Percentiles rank a stretch among this genome's conserved stretches.
Evolutionary conservation across 345 rosid genomes (phyloP).

Genomic region (Theobroma cacao): DNA sequence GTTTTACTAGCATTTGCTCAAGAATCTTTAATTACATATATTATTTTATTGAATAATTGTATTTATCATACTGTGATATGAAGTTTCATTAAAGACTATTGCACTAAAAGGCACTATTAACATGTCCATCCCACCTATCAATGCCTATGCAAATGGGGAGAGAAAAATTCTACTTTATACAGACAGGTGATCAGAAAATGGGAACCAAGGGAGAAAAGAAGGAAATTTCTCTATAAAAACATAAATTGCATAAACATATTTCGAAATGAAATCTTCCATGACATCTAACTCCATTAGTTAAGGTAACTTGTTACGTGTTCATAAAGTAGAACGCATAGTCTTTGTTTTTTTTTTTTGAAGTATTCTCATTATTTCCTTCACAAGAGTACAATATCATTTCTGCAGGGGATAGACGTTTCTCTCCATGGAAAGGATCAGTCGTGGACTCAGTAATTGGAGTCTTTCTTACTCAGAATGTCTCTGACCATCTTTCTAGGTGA

Average conservation of each 20-base stretch:
- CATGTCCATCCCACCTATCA: not conserved
- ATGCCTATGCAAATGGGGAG: not conserved
- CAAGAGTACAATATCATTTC: constrained; percentile 14
- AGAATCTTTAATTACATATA: not conserved
- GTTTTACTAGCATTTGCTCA: not conserved
- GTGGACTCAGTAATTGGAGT: constrained; percentile 98
- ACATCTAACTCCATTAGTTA: not conserved
- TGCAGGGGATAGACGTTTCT: constrained; percentile 92
- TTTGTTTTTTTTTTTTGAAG: not conserved
- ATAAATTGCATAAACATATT: not conserved
- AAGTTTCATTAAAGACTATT: not conserved
- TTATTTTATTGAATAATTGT: not conserved
- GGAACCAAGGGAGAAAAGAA: not conserved
- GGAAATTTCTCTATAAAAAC: not conserved
- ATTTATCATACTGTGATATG: not conserved
- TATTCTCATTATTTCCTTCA: not conserved
- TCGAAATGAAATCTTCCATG: not conserved
- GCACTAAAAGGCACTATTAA: not conserved
- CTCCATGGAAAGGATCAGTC: constrained; percentile 96
- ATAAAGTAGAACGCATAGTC: not conserved
- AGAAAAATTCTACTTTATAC: not conserved
- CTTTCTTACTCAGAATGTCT: constrained; percentile 95
- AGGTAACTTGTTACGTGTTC: not conserved
- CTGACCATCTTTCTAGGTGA: constrained; percentile 94
- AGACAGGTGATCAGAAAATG: not conserved